A percentile compares a stretch with the other conserved stretches of the same genome.
These are phyloP conservation scores for Neopestalotiopsis rosae DNA, from an alignment of 2,329 filamentous ascomycete species.

Conservation along the genomic window DNA sequence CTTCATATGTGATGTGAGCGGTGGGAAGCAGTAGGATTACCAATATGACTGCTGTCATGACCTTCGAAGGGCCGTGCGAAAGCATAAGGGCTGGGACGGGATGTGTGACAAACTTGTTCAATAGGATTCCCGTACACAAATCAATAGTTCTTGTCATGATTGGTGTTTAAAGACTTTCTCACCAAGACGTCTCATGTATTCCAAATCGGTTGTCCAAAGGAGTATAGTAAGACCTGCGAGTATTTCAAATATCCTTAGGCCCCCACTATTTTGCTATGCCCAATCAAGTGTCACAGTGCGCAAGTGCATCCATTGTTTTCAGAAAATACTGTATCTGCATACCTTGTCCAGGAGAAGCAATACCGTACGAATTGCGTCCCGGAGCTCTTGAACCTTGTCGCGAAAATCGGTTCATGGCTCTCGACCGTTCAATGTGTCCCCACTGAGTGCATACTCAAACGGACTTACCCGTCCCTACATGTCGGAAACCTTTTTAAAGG, in stretches of 20 bases:
- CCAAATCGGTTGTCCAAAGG: background rate
- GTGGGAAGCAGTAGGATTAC: too few species aligned
- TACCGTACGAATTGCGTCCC: background rate
- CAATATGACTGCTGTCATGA: too few species aligned
- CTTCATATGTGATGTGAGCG: too few species aligned
- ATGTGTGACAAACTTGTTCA: background rate
- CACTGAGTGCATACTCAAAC: too few species aligned
- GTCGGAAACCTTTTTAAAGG: too few species aligned
- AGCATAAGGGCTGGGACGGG: too few species aligned
- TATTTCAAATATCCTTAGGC: background rate
- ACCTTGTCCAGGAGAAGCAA: background rate
- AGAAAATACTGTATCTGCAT: background rate
- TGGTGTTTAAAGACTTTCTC: background rate
- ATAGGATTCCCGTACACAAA: background rate
- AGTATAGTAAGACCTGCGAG: background rate
- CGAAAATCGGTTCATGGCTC: background rate
- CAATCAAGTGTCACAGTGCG: background rate
- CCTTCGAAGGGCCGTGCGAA: too few species aligned
- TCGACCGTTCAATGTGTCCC: too few species aligned
- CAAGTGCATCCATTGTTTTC: rapidly evolving
- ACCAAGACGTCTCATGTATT: background rate
- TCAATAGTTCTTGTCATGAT: background rate
- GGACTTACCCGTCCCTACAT: too few species aligned
- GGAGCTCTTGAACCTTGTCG: background rate
- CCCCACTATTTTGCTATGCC: background rate